phyloP scores from a whole-genome alignment of 73 alveolate genomes.

The Symbiodinium natans region DNA sequence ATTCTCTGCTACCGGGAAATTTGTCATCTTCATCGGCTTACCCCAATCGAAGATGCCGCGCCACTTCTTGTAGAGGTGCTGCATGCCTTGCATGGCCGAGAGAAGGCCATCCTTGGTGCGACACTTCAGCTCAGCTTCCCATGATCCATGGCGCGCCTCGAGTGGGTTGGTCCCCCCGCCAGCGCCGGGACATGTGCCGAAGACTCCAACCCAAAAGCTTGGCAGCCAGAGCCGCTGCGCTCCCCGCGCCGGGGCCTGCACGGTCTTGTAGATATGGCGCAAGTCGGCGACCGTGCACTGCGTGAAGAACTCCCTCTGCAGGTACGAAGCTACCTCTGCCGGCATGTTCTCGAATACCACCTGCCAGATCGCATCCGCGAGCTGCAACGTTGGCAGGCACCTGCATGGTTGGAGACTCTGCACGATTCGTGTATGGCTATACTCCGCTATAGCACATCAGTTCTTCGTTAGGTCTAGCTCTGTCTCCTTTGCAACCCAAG shows the following conservation, averaged over 20 bases:
- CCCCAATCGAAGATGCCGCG: no score
- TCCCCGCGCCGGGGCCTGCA: not conserved
- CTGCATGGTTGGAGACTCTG: not conserved
- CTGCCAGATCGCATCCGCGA: slow-evolving; percentile 7
- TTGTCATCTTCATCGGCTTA: no score
- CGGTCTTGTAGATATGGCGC: not conserved
- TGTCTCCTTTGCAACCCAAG: no score
- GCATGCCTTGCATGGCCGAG: not conserved
- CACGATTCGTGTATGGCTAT: not conserved
- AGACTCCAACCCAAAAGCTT: not conserved
- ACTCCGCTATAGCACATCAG: no score
- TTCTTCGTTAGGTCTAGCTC: no score
- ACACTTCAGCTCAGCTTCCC: not conserved
- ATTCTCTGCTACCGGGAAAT: not conserved
- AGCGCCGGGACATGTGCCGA: not conserved
- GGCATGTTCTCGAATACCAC: not conserved
- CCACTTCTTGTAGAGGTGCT: not conserved
- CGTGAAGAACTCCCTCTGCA: not conserved
- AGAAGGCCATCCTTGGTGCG: not conserved
- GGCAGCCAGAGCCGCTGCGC: not conserved
- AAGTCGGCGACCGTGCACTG: not conserved
- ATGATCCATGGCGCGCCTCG: not conserved
- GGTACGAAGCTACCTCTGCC: not conserved
- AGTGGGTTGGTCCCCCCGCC: not conserved
- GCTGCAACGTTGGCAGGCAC: slow-evolving; percentile 1